Conservation (phyloP, 2,329 filamentous ascomycete species). For the Aspergillus tanneri region DNA sequence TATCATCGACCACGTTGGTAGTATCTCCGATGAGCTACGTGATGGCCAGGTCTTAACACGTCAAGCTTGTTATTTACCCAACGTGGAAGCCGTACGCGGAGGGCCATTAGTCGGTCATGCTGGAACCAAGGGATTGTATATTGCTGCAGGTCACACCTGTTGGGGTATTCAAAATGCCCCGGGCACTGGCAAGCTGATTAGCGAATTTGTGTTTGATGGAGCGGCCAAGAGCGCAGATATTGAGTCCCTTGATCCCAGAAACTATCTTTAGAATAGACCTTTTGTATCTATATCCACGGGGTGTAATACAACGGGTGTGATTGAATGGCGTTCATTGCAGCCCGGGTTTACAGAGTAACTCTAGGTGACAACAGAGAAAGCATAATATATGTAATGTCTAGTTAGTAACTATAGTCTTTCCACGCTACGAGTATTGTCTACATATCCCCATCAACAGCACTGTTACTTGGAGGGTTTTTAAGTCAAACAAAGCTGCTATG, state of each 20-base stretch:
- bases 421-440: too few species aligned
- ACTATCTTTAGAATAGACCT: constrained; percentile 42
- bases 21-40: constrained; percentile 58
- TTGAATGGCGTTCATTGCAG: neutral
- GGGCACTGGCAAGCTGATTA: constrained; percentile 77
- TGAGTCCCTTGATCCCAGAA: constrained; percentile 64
- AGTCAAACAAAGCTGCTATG: too few species aligned
- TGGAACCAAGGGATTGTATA: constrained; percentile 68
- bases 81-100: constrained; percentile 58
- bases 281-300: constrained; percentile 3
- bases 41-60: constrained; percentile 67
- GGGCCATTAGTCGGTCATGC: constrained; percentile 78
- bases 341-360: too few species aligned
- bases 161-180: constrained; percentile 98
- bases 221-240: constrained; percentile 66
- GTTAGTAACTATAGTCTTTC: too few species aligned
- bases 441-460: too few species aligned
- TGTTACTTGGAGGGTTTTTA: too few species aligned
- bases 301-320: neutral
- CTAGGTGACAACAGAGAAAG: too few species aligned
- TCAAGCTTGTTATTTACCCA: constrained; percentile 93
- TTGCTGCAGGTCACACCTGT: constrained; percentile 91
- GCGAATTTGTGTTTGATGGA: constrained; percentile 75
- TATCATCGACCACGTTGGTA: constrained; percentile 72
- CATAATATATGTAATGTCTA: too few species aligned